Base-by-base conservation (phyloP, 352 stramenopile genomes). In the Phytophthora sojae region DNA sequence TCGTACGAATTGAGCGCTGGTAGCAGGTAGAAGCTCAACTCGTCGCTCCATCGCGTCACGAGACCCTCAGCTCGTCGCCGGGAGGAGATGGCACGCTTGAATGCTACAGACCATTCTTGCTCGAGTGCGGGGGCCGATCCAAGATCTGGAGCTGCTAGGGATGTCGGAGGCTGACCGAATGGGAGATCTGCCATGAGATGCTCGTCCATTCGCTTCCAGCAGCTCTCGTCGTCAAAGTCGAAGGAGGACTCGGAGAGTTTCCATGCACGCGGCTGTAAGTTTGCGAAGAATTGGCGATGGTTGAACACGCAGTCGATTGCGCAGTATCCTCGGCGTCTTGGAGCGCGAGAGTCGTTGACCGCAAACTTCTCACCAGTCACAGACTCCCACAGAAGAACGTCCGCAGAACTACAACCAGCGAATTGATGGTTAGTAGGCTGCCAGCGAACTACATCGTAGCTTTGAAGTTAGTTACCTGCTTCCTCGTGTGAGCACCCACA, bases 1-100 rank as follows among this genome's bases (percentile, higher is more conserved):
- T 97, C 92, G 71, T 97, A 97, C 14, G 90, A 90, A 47, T 86
- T 86, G 19, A 97, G 81, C n/a, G 92, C 90, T 25, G 91, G 91
- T 8, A 92, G 75, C 50, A 97, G 66, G 54, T 86, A 91, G 64
- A 95, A 94, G 57, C 75, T 79, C 21, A 97, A 79, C 35, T 89
- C 83, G 37, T 89, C 79, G 57, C 88, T 95, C 88, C 88, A 97
- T 6, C 69, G 73, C 17, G 90, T 96, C 51, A 75, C 57, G 54
- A 93, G 73, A 6, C 88, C 85, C 37, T 81, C 69, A 6, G 55
- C 73, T 39, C 81, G 77, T 32, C 87, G 73, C 21, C 74, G 69
- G 3, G 81, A 81, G 2, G 76, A 69, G 49, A 95, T 80, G 9
- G 67, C 68, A 32, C 58, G 52, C 26, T 77, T 77, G 2, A 97